phyloP scores from a whole-genome alignment of 495 filamentous ascomycete genomes.

The Penicillium roqueforti region DNA sequence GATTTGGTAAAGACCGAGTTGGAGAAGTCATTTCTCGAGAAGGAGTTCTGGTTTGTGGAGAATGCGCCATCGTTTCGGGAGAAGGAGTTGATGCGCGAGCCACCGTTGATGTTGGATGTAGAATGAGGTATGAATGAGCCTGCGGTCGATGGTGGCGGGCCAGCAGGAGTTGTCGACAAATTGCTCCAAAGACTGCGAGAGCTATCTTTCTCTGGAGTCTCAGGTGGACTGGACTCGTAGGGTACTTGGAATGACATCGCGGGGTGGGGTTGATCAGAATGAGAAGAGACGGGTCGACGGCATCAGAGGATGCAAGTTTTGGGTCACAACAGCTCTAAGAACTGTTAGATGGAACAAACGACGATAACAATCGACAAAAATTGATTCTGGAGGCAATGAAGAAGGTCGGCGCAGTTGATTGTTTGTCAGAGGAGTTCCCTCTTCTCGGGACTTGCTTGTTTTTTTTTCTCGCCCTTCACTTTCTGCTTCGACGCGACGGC shows the following conservation, averaged over 20 bases:
- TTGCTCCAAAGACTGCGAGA: conserved; percentile 41
- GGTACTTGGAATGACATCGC: conserved; percentile 41
- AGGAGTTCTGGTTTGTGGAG: conserved; percentile 9
- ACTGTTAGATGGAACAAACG: background rate
- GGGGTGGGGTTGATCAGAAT: conserved; percentile 9
- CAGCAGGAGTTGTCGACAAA: conserved; percentile 74
- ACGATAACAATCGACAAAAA: conserved; percentile 1
- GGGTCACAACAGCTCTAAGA: conserved; percentile 25
- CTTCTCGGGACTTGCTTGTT: conserved; percentile 2
- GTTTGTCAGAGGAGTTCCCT: conserved; percentile 4
- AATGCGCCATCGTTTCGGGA: conserved; percentile 18
- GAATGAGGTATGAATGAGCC: conserved; percentile 73
- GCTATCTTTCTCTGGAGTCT: conserved; percentile 43
- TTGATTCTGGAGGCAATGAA: background rate
- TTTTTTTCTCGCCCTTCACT: conserved; percentile 9
- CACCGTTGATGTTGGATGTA: conserved; percentile 58
- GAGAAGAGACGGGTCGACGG: conserved; percentile 10
- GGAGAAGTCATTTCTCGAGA: conserved; percentile 11
- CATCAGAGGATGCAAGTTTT: conserved; percentile 17
- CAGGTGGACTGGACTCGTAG: conserved; percentile 35
- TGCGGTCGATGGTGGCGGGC: conserved; percentile 63
- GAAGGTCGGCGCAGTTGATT: background rate
- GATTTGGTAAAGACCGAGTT: conserved; percentile 41
- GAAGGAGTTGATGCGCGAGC: conserved; percentile 51
- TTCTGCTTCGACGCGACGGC: conserved; percentile 10